Conservation (phyloP, 305 asterid genomes). For the Ilex paraguariensis region DNA sequence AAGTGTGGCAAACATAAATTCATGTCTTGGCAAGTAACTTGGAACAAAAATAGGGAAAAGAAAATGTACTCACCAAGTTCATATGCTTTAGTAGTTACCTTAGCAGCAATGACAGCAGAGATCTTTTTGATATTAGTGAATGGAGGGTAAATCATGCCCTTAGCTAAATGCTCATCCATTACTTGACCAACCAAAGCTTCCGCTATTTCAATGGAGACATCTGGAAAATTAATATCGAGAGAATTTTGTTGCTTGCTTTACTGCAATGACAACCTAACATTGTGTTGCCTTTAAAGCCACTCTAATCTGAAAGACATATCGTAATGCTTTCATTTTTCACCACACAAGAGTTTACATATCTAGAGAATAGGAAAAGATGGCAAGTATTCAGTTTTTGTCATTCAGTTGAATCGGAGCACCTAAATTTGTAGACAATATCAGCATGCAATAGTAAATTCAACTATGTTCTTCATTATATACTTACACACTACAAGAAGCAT, state of each 20-base stretch:
- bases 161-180: constrained; percentile 66
- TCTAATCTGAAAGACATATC: no score
- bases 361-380: no score
- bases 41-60: constrained; percentile 2
- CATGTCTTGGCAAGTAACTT: neutral
- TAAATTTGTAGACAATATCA: neutral
- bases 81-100: constrained; percentile 87
- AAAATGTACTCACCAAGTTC: constrained; percentile 55
- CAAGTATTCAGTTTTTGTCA: no score
- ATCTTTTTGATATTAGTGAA: constrained; percentile 69
- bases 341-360: no score
- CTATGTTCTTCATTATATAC: constrained; percentile 7
- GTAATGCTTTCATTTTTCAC: no score
- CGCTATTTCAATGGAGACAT: constrained; percentile 39
- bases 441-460: neutral
- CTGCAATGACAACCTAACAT: neutral
- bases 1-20: neutral
- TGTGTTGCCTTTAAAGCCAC: no score
- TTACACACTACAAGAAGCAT: constrained; percentile 93
- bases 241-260: neutral
- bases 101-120: constrained; percentile 84
- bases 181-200: constrained; percentile 88
- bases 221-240: neutral
- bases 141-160: constrained; percentile 89
- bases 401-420: no score